phyloP scores from a whole-genome alignment of 306 rosid species.

The Cicer yamashitae region DNA sequence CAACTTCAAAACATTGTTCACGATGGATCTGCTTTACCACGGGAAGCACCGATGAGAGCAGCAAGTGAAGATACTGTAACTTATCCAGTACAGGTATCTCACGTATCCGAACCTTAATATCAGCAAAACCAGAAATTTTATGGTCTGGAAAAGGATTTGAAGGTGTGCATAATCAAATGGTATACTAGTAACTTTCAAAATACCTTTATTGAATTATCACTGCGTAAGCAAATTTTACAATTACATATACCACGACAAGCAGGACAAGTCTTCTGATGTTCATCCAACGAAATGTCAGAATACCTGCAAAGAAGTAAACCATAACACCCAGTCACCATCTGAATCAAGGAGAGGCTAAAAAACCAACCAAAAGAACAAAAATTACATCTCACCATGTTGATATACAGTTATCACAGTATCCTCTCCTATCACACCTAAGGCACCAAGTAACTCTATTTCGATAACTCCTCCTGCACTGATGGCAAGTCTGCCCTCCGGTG shows the following conservation, averaged over 20 bases:
- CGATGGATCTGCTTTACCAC: constrained; percentile 80
- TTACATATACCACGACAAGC: constrained; percentile 92
- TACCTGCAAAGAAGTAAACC: constrained; percentile 62
- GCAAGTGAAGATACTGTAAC: constrained; percentile 75
- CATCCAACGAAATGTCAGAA: constrained; percentile 69
- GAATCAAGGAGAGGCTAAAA: not conserved
- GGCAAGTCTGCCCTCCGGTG: constrained; percentile 80
- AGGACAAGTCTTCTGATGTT: constrained; percentile 81
- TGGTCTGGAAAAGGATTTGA: constrained; percentile 28
- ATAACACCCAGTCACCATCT: constrained; percentile 30
- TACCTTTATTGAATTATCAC: constrained; percentile 91
- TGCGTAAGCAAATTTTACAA: constrained; percentile 82
- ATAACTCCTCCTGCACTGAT: constrained; percentile 81
- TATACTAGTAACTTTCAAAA: constrained; percentile 16
- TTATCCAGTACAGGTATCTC: constrained; percentile 84
- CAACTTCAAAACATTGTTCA: constrained; percentile 88
- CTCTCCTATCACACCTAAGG: constrained; percentile 82
- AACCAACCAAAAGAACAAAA: constrained; percentile 31
- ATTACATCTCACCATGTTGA: constrained; percentile 66
- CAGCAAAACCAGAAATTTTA: constrained; percentile 42
- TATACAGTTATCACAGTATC: constrained; percentile 81
- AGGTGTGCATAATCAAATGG: constrained; percentile 26
- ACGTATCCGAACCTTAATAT: constrained; percentile 78
- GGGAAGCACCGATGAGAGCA: constrained; percentile 90
- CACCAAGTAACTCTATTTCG: constrained; percentile 79